Percentiles rank a stretch among this genome's conserved stretches.
Evolutionary conservation across 2,329 filamentous ascomycete genomes (phyloP).

Genomic region (Ascocoryne sarcoides): DNA sequence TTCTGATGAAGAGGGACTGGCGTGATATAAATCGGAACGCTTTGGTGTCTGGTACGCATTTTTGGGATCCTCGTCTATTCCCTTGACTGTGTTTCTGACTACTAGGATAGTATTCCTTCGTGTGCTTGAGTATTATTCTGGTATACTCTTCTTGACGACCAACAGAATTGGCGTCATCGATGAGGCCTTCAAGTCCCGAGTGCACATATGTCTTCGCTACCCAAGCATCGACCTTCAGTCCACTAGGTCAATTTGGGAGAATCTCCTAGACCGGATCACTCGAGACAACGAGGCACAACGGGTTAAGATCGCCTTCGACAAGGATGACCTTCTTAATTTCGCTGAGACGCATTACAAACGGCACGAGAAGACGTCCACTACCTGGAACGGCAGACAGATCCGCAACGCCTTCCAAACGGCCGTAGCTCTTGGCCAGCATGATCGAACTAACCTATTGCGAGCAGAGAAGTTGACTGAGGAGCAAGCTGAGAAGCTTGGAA

Average conservation of each 20-base stretch:
- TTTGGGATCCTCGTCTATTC: too few relatives aligned
- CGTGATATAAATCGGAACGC: background rate
- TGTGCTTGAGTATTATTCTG: constrained; percentile 1
- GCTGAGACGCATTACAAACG: background rate
- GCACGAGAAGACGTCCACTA: background rate
- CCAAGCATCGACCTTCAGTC: background rate
- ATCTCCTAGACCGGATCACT: background rate
- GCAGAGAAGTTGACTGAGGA: too few relatives aligned
- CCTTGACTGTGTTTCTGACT: too few relatives aligned
- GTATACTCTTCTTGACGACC: constrained; percentile 6
- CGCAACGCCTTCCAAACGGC: background rate
- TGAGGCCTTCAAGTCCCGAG: constrained; percentile 27
- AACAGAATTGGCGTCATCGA: constrained; percentile 30
- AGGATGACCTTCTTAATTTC: background rate
- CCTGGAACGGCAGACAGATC: constrained; percentile 1
- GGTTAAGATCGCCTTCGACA: background rate
- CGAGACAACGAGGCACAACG: background rate
- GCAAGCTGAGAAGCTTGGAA: too few relatives aligned
- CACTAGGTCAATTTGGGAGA: background rate
- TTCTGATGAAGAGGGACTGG: background rate
- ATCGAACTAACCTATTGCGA: too few relatives aligned
- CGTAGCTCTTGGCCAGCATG: background rate
- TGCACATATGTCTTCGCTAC: constrained; percentile 17
- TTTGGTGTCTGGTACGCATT: background rate
- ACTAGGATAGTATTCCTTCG: constrained; percentile 3